Percentiles rank a stretch among this genome's conserved stretches.
Evolutionary conservation across 2,329 filamentous ascomycete genomes (phyloP).

Genomic region (Penicillium sp.): DNA sequence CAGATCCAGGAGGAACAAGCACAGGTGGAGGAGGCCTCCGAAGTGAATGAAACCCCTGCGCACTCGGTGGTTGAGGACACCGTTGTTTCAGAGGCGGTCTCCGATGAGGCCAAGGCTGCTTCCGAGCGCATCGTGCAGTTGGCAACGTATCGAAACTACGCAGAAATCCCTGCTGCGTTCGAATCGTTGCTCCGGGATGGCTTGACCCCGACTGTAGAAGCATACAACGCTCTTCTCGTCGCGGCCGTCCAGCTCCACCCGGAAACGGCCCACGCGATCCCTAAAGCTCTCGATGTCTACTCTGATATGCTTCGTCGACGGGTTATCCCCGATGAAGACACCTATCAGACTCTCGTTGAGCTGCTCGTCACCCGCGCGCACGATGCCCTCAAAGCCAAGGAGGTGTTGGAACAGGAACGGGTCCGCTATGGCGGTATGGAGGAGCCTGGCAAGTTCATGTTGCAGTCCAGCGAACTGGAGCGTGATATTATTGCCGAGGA

Average conservation of each 20-base stretch:
- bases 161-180: conserved; percentile 85
- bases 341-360: conserved; percentile 82
- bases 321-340: conserved; percentile 76
- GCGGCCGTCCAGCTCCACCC: conserved; percentile 79
- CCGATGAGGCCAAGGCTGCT: conserved; percentile 65
- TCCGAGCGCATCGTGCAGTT: conserved; percentile 76
- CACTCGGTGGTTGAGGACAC: conserved; percentile 32
- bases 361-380: conserved; percentile 77
- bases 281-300: conserved; percentile 91
- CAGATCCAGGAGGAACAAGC: conserved; percentile 56
- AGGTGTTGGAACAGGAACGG: conserved; percentile 75
- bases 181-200: conserved; percentile 83
- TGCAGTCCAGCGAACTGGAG: conserved; percentile 82
- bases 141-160: conserved; percentile 68
- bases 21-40: conserved; percentile 40
- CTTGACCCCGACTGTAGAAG: conserved; percentile 72
- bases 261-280: conserved; percentile 77
- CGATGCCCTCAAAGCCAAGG: conserved; percentile 71
- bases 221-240: conserved; percentile 88
- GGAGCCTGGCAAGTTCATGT: conserved; percentile 79
- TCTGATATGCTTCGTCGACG: conserved; percentile 90
- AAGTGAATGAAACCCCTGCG: conserved; percentile 29
- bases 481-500: conserved; percentile 83
- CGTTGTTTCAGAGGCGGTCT: conserved; percentile 50
- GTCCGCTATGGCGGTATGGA: conserved; percentile 81